Evolutionary conservation across 441 rosid genomes (phyloP).

Genomic region (Erysimum cheiri): DNA sequence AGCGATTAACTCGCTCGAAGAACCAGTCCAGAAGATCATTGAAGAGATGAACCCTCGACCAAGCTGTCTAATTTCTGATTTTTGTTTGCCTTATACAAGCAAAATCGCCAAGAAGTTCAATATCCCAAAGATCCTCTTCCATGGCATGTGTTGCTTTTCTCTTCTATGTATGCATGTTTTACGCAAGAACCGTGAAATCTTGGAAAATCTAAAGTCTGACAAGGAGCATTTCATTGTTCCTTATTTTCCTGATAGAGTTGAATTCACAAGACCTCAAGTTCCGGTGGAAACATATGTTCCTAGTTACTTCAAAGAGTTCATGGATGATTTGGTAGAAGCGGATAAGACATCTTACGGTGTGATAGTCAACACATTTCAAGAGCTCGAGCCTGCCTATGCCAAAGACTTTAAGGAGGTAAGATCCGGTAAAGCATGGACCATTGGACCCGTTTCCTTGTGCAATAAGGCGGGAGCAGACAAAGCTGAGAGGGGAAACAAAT

Average conservation of each 20-base stretch:
- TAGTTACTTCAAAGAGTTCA: conserved; percentile 7
- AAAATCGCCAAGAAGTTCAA: conserved; percentile 44
- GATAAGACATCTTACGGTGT: conserved; percentile 44
- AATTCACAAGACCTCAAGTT: conserved; percentile 39
- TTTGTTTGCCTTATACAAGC: conserved; percentile 43
- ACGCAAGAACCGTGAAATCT: not conserved
- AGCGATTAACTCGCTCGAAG: conserved; percentile 40
- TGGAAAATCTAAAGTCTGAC: conserved; percentile 29
- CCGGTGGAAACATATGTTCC: conserved; percentile 9
- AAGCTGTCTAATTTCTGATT: conserved; percentile 51
- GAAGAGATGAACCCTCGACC: conserved; percentile 45
- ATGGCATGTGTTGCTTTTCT: conserved; percentile 47
- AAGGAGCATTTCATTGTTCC: conserved; percentile 42
- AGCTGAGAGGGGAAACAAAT: conserved; percentile 50
- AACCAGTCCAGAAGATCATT: conserved; percentile 43
- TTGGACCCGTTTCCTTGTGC: conserved; percentile 57
- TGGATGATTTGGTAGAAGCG: conserved; percentile 2
- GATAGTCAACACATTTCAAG: conserved; percentile 50
- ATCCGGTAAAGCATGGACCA: conserved; percentile 46
- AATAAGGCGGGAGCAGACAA: conserved; percentile 43
- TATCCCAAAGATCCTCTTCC: conserved; percentile 52
- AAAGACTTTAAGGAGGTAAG: conserved; percentile 38
- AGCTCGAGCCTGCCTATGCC: conserved; percentile 47
- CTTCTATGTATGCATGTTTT: conserved; percentile 39
- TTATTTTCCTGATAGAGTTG: conserved; percentile 42